Evolutionary conservation across 768 basidiomycete species (phyloP).

Genomic region (Sporobolomyces phaffii): DNA sequence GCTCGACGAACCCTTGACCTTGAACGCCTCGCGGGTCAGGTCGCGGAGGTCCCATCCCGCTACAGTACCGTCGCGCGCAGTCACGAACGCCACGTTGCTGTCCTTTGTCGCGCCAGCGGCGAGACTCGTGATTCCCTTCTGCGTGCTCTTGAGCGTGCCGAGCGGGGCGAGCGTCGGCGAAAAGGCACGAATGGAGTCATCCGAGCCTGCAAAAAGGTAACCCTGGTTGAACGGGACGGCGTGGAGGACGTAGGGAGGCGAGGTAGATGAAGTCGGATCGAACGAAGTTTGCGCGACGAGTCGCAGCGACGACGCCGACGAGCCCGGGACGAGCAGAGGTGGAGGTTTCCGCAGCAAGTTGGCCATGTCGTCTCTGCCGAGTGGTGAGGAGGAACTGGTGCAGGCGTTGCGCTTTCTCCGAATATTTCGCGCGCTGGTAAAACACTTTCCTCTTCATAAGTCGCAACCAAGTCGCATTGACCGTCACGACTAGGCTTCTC

Average conservation of each 20-base stretch:
- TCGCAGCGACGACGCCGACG: slow-evolving; percentile 12
- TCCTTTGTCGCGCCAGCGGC: slow-evolving; percentile 10
- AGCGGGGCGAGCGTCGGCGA: slow-evolving; percentile 25
- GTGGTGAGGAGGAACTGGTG: background rate
- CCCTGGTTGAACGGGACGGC: slow-evolving; percentile 18
- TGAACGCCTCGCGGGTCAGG: slow-evolving; percentile 34
- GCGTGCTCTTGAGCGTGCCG: slow-evolving; percentile 21
- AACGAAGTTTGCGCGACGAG: slow-evolving; percentile 30
- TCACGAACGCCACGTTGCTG: slow-evolving; percentile 30
- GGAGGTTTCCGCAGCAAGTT: slow-evolving; percentile 17
- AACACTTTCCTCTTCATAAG: too few species aligned
- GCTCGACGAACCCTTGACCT: slow-evolving; percentile 15
- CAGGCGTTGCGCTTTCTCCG: background rate
- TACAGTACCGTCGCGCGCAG: slow-evolving; percentile 34
- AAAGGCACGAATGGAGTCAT: slow-evolving; percentile 37
- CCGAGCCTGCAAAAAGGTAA: slow-evolving; percentile 38
- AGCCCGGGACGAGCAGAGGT: slow-evolving; percentile 24
- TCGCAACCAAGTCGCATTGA: too few species aligned
- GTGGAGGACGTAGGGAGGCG: slow-evolving; percentile 41
- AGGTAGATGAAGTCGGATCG: slow-evolving; percentile 14
- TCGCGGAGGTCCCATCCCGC: slow-evolving; percentile 36
- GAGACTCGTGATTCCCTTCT: slow-evolving; percentile 33
- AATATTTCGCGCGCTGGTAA: too few species aligned
- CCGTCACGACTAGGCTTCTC: too few species aligned
- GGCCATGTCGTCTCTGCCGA: background rate